Conservation (phyloP, 2,329 filamentous ascomycete genomes). For the Chrysoporthe deuterocubensis region DNA sequence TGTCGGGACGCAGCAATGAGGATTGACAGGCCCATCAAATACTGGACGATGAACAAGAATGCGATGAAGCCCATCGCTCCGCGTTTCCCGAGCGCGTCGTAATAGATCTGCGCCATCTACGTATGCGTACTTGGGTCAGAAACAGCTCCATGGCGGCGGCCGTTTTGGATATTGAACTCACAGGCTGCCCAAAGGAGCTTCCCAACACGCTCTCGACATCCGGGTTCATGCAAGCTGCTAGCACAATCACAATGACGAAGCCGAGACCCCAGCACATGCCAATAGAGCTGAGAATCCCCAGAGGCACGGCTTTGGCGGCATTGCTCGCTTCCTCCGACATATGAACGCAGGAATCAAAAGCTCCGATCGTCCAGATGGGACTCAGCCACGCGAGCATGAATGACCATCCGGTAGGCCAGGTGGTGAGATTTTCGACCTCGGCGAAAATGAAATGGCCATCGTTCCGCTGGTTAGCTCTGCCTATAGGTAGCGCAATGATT, state of each 20-base stretch:
- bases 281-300: slow-evolving; percentile 62
- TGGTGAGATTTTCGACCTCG: slow-evolving; percentile 59
- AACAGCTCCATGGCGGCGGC: background rate
- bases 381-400: slow-evolving; percentile 65
- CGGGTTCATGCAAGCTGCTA: slow-evolving; percentile 60
- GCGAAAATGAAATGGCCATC: slow-evolving; percentile 57
- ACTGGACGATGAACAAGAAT: slow-evolving; percentile 64
- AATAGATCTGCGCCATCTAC: slow-evolving; percentile 56
- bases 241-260: slow-evolving; percentile 60
- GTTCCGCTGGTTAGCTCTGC: slow-evolving; percentile 45
- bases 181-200: slow-evolving; percentile 61
- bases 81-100: slow-evolving; percentile 61
- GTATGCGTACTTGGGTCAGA: background rate
- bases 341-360: slow-evolving; percentile 58
- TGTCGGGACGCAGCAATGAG: slow-evolving; percentile 63
- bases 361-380: slow-evolving; percentile 65
- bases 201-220: slow-evolving; percentile 53
- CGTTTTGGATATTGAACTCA: slow-evolving; percentile 41
- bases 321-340: slow-evolving; percentile 65
- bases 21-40: slow-evolving; percentile 63
- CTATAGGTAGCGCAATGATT: slow-evolving; percentile 60
- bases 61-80: slow-evolving; percentile 63
- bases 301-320: slow-evolving; percentile 61
- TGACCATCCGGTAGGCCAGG: slow-evolving; percentile 60
- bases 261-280: slow-evolving; percentile 58